Evolutionary conservation across 2,329 filamentous ascomycete species (phyloP).

Genomic region (Aspergillus sergii): DNA sequence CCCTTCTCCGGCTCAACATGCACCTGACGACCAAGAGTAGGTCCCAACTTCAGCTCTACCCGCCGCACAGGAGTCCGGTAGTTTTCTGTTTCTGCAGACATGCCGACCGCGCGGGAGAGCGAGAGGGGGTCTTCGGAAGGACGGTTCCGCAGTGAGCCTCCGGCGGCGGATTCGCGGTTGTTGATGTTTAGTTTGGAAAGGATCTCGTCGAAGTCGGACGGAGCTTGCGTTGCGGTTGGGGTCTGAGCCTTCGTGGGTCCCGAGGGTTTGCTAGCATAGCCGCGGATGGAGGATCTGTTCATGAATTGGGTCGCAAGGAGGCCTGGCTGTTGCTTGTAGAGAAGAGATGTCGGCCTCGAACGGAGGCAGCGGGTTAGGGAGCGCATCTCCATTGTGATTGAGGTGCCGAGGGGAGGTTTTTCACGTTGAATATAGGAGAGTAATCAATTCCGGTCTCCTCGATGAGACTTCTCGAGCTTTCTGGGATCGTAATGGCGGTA

Average conservation of each 20-base stretch:
- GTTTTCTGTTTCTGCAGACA: slow-evolving; percentile 21
- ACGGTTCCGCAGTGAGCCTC: slow-evolving; percentile 3
- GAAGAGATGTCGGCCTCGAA: slow-evolving; percentile 32
- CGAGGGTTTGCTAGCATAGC: slow-evolving; percentile 10
- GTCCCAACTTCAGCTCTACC: slow-evolving; percentile 39
- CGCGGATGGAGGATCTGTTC: slow-evolving; percentile 7
- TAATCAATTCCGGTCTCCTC: background rate
- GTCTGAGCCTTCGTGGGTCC: slow-evolving; percentile 8
- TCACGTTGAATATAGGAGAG: background rate
- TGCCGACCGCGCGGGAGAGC: slow-evolving; percentile 25
- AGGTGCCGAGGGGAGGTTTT: background rate
- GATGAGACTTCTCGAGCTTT: background rate
- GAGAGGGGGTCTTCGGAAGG: slow-evolving; percentile 19
- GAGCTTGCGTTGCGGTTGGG: background rate
- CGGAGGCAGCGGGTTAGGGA: slow-evolving; percentile 36
- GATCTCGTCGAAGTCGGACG: slow-evolving; percentile 35
- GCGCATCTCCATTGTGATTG: slow-evolving; percentile 35
- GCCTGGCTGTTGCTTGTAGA: slow-evolving; percentile 17
- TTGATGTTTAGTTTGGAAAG: slow-evolving; percentile 35
- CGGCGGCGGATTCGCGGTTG: slow-evolving; percentile 6
- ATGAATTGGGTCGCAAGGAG: slow-evolving; percentile 18
- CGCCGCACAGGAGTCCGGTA: slow-evolving; percentile 25
- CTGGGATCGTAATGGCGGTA: background rate
- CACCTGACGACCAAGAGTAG: slow-evolving; percentile 40
- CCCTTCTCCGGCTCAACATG: slow-evolving; percentile 38